These are phyloP conservation scores for Dendrobium huoshanense DNA, from an alignment of 106 monocot genomes.

Conservation along the genomic window DNA sequence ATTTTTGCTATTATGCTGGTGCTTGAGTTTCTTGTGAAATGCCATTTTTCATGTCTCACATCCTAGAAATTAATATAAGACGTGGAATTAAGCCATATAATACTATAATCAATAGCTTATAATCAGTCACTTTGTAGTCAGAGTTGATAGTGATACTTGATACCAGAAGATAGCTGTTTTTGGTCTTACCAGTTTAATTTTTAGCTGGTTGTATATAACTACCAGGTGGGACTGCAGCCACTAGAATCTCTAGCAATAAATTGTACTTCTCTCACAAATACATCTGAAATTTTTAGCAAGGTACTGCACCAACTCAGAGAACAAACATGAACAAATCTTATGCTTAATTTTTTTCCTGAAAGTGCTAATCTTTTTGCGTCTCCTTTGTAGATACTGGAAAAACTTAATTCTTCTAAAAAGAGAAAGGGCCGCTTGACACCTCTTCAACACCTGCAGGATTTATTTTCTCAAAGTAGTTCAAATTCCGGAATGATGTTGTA, in stretches of 20 bases:
- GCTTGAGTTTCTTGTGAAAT: background rate
- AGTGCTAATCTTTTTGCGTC: background rate
- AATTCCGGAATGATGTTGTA: constrained; percentile 55
- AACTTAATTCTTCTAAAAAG: constrained; percentile 35
- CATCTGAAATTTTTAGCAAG: constrained; percentile 81
- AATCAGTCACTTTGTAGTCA: background rate
- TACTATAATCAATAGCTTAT: background rate
- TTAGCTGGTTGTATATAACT: constrained; percentile 11
- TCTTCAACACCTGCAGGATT: constrained; percentile 49
- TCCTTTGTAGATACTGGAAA: constrained; percentile 56
- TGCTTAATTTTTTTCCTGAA: background rate
- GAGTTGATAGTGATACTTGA: background rate
- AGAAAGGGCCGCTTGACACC: constrained; percentile 22
- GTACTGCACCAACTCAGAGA: constrained; percentile 17
- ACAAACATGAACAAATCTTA: background rate
- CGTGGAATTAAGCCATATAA: background rate
- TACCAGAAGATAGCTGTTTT: background rate
- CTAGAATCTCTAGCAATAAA: constrained; percentile 59
- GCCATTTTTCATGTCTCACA: background rate
- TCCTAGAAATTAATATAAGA: background rate
- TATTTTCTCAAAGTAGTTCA: constrained; percentile 38
- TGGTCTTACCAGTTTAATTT: constrained; percentile 1
- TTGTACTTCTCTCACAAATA: constrained; percentile 58
- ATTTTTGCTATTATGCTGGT: background rate
- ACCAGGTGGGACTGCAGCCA: constrained; percentile 46